phyloP scores from a whole-genome alignment of 192 early-diverging fungal genomes.

The Entomortierella beljakovae region DNA sequence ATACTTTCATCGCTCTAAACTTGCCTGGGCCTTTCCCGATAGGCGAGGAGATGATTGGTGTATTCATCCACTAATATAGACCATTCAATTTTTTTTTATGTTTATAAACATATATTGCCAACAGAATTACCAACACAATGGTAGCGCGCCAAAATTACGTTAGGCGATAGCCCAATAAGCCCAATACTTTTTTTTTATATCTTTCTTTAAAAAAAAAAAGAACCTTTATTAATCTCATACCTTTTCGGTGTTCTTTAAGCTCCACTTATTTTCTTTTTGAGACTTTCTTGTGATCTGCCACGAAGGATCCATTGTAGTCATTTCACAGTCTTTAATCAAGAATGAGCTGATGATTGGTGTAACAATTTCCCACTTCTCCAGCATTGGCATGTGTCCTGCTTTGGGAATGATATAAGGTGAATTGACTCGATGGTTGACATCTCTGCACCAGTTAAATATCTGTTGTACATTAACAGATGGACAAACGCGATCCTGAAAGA shows the following conservation, averaged over 20 bases:
- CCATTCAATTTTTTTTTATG: background rate
- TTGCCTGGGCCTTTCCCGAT: constrained; percentile 48
- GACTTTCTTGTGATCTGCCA: constrained; percentile 66
- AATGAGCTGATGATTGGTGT: constrained; percentile 66
- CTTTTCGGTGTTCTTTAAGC: constrained; percentile 71
- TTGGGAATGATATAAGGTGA: constrained; percentile 59
- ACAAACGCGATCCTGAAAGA: constrained; percentile 54
- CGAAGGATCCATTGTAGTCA: constrained; percentile 59
- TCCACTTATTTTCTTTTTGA: constrained; percentile 68
- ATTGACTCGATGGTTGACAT: constrained; percentile 14
- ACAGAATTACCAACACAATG: no score
- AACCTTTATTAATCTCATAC: constrained; percentile 22
- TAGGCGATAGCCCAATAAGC: no score
- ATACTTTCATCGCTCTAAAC: constrained; percentile 69
- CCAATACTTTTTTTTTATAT: background rate
- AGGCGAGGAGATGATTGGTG: constrained; percentile 55
- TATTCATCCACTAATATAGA: constrained; percentile 59
- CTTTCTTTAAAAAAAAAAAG: background rate
- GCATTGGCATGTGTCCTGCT: constrained; percentile 62
- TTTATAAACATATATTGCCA: no score
- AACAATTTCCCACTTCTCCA: constrained; percentile 62
- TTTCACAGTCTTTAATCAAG: constrained; percentile 62
- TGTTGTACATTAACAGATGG: constrained; percentile 53
- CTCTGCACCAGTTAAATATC: constrained; percentile 54
- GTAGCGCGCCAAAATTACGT: no score